A percentile compares a stretch with the other conserved stretches of the same genome.
Evolutionary conservation across 179 eudicot genomes (phyloP).

Genomic region (Silene noctiflora): DNA sequence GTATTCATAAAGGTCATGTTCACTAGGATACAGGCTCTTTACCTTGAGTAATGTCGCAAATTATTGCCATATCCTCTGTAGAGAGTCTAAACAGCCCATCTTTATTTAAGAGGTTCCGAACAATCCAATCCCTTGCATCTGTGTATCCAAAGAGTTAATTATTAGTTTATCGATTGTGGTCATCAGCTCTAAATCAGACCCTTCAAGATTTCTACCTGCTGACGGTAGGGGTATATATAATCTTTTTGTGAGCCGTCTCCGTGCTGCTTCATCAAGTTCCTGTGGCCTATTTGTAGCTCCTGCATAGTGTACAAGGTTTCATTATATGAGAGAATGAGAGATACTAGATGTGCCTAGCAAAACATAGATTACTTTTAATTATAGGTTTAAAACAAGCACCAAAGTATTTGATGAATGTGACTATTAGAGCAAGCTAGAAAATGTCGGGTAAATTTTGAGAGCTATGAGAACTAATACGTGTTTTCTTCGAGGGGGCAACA

Average conservation of each 20-base stretch:
- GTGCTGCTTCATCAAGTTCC: conserved; percentile 98
- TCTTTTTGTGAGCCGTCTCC: conserved; percentile 95
- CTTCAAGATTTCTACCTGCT: conserved; percentile 48
- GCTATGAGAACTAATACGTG: background rate
- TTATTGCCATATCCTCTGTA: conserved; percentile 55
- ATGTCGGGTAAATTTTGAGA: background rate
- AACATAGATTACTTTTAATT: background rate
- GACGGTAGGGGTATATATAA: conserved; percentile 94
- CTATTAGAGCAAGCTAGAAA: background rate
- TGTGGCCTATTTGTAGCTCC: conserved; percentile 99
- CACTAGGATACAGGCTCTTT: background rate
- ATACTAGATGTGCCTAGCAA: background rate
- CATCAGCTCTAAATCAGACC: conserved; percentile 9
- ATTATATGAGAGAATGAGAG: background rate
- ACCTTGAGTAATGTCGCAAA: conserved; percentile 92
- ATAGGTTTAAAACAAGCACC: background rate
- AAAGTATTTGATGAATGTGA: background rate
- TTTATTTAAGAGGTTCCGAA: conserved; percentile 70
- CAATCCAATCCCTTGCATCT: conserved; percentile 97
- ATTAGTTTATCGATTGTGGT: conserved; percentile 1
- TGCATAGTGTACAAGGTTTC: conserved; percentile 31
- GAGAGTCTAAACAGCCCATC: conserved; percentile 83
- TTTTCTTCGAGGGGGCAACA: conserved; percentile 1
- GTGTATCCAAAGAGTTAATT: conserved; percentile 20
- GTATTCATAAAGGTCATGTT: conserved; percentile 5